phyloP scores from a whole-genome alignment of 495 filamentous ascomycete genomes.

The Annulohypoxylon nitens region DNA sequence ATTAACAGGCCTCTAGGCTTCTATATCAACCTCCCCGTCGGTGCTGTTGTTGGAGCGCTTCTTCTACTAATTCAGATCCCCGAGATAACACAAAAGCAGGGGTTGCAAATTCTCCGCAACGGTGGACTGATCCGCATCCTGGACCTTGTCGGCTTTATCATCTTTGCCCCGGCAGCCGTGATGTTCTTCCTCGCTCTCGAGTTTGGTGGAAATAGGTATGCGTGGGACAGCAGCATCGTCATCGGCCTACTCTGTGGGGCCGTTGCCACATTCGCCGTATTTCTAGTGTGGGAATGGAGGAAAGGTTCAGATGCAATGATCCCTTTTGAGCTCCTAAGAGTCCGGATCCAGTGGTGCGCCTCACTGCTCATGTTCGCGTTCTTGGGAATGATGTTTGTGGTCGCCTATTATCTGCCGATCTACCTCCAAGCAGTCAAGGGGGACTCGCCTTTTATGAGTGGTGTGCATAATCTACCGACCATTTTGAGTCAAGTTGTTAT shows the following conservation, averaged over 20 bases:
- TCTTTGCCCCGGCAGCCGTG: constrained; percentile 57
- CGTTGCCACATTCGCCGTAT: constrained; percentile 54
- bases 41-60: constrained; percentile 48
- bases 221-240: constrained; percentile 62
- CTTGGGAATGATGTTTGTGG: constrained; percentile 35
- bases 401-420: constrained; percentile 68
- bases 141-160: constrained; percentile 40
- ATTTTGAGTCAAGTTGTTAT: constrained; percentile 47
- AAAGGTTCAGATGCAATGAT: constrained; percentile 64
- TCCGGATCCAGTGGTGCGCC: constrained; percentile 37
- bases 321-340: constrained; percentile 41
- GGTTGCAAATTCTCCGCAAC: not conserved
- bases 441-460: constrained; percentile 58
- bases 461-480: constrained; percentile 49
- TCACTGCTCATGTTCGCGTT: constrained; percentile 21
- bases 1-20: constrained; percentile 42
- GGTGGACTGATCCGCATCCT: constrained; percentile 35
- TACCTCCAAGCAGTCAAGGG: constrained; percentile 73
- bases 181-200: constrained; percentile 66
- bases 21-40: constrained; percentile 64
- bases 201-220: constrained; percentile 58
- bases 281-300: constrained; percentile 58
- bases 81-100: constrained; percentile 32
- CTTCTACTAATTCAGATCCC: not conserved
- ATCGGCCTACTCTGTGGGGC: constrained; percentile 62